phyloP scores from a whole-genome alignment of 352 stramenopile genomes.

The Phytopythium delawarense region DNA sequence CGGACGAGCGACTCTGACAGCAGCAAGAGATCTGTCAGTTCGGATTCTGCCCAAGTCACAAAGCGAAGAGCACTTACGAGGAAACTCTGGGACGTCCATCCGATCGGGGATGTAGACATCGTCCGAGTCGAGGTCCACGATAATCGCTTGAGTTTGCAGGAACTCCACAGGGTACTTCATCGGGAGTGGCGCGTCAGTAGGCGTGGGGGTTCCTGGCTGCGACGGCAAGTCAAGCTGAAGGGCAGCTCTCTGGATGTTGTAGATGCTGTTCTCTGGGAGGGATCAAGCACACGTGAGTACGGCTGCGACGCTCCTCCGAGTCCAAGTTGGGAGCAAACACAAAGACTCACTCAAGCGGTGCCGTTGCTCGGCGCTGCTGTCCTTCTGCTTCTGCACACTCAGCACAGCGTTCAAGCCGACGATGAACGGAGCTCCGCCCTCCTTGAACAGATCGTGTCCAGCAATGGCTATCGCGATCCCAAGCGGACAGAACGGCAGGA shows the following conservation, averaged over 20 bases:
- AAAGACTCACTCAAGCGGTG: constrained; percentile 50
- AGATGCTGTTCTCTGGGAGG: constrained; percentile 54
- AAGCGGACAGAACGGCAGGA: constrained; percentile 49
- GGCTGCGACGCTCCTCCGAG: neutral
- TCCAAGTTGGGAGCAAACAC: neutral
- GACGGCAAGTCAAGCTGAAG: constrained; percentile 30
- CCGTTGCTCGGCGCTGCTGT: constrained; percentile 36
- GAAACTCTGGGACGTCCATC: constrained; percentile 60
- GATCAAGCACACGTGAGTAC: constrained; percentile 3
- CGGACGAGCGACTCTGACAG: constrained; percentile 49
- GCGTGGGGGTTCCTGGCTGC: neutral
- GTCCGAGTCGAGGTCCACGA: constrained; percentile 70
- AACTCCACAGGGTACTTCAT: constrained; percentile 37
- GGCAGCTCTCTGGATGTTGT: constrained; percentile 55
- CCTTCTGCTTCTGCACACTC: constrained; percentile 40
- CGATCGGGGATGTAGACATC: constrained; percentile 66
- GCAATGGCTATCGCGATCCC: constrained; percentile 16
- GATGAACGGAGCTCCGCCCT: constrained; percentile 29
- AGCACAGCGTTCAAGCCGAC: constrained; percentile 52
- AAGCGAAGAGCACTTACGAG: constrained; percentile 30
- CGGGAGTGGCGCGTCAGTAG: neutral
- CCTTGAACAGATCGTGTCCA: neutral
- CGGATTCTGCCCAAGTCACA: neutral
- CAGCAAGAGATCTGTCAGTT: neutral
- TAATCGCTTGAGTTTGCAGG: constrained; percentile 37